phyloP scores from a whole-genome alignment of 805 yeast genomes.

The Suhomyces prunicola region DNA sequence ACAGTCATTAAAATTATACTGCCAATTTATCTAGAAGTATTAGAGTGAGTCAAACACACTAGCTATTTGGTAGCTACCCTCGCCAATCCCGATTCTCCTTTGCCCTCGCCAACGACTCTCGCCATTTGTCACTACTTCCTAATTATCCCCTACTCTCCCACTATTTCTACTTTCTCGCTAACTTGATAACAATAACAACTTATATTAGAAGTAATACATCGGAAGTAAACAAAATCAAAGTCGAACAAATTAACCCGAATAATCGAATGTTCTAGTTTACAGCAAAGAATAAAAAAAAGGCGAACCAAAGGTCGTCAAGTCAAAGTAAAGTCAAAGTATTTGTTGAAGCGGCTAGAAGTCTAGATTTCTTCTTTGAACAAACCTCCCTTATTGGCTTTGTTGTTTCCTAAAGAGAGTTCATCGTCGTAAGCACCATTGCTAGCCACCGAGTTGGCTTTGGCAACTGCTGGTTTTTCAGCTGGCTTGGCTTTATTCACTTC shows the following conservation, averaged over 20 bases:
- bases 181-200: background rate
- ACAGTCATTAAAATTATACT: no score
- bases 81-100: no score
- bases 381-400: conserved; percentile 29
- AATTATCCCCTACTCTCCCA: background rate
- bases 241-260: background rate
- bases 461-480: background rate
- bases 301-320: no score
- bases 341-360: background rate
- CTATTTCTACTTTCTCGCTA: background rate
- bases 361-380: conserved; percentile 42
- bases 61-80: no score
- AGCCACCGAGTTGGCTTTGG: conserved; percentile 5
- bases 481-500: conserved; percentile 2
- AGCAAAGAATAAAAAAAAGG: background rate
- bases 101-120: no score
- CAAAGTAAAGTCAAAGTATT: background rate
- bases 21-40: no score
- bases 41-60: no score
- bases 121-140: background rate
- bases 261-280: conserved; percentile 1
- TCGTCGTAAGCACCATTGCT: conserved; percentile 20
- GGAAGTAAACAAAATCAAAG: background rate
- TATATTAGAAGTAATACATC: conserved; percentile 5
- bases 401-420: conserved; percentile 27